Percentiles rank a stretch among this genome's conserved stretches.
phyloP scores from a whole-genome alignment of 192 early-diverging fungal genomes.

The Anaeromyces robustus region DNA sequence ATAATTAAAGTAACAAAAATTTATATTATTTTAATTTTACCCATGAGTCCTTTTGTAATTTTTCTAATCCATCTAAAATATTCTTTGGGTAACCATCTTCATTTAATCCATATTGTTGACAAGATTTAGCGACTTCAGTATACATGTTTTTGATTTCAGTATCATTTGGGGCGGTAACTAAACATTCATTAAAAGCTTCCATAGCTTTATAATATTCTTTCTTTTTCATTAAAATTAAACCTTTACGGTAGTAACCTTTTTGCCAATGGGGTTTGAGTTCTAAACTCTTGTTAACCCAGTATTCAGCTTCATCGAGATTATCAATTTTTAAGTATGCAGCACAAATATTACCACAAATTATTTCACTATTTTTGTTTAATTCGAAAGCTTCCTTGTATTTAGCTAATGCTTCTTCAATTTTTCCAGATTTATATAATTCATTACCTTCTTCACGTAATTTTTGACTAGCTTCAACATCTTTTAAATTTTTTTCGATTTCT shows the following conservation, averaged over 20 bases:
- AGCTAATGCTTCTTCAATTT: neutral
- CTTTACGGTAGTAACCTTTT: neutral
- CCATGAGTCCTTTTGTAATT: neutral
- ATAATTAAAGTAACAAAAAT: neutral
- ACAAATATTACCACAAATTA: neutral
- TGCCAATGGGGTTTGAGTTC: neutral
- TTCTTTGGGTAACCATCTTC: neutral
- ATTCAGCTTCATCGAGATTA: neutral
- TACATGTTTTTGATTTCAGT: neutral
- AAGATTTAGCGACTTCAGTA: neutral
- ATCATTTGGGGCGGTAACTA: neutral
- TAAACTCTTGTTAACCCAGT: neutral
- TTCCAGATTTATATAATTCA: neutral
- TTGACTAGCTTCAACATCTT: neutral
- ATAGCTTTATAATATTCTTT: neutral
- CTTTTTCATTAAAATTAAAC: neutral
- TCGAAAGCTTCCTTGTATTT: neutral
- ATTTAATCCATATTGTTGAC: neutral
- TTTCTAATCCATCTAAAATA: neutral
- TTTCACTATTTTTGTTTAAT: neutral
- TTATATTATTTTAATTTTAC: neutral
- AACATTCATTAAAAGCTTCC: neutral
- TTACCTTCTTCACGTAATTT: neutral
- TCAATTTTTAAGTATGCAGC: neutral
- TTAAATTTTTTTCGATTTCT: neutral